These are phyloP conservation scores for Beauveria sp. DNA, from an alignment of 2,329 filamentous ascomycete genomes.

Conservation along the genomic window DNA sequence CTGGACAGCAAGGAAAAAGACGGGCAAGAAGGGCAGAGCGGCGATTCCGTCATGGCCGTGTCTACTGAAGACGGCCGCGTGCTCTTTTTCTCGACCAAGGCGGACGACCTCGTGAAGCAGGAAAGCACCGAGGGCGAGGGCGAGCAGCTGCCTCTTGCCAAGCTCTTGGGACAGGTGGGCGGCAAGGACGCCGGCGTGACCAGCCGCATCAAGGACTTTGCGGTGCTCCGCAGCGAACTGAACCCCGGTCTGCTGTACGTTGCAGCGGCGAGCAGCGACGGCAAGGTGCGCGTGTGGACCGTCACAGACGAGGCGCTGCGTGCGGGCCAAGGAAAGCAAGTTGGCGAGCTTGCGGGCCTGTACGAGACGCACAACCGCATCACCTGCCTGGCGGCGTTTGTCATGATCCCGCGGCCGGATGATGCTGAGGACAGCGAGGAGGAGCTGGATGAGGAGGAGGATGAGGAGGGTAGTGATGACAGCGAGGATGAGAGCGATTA, in stretches of 20 bases:
- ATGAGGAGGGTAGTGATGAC: constrained; percentile 27
- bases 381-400: constrained; percentile 78
- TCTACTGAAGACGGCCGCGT: constrained; percentile 88
- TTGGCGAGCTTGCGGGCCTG: constrained; percentile 63
- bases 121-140: constrained; percentile 26
- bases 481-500: constrained; percentile 25
- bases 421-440: constrained; percentile 52
- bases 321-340: constrained; percentile 21
- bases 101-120: constrained; percentile 33
- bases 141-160: constrained; percentile 46
- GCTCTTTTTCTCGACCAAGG: constrained; percentile 68
- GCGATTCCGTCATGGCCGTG: constrained; percentile 54
- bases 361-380: constrained; percentile 85
- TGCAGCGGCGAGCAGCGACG: constrained; percentile 76
- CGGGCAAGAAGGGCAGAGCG: background rate
- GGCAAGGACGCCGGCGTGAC: constrained; percentile 60
- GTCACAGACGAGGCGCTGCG: constrained; percentile 38
- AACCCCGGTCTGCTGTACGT: constrained; percentile 43
- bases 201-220: constrained; percentile 83
- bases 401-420: constrained; percentile 66
- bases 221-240: constrained; percentile 43
- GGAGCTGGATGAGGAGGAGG: constrained; percentile 33
- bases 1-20: constrained; percentile 19
- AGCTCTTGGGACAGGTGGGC: constrained; percentile 68
- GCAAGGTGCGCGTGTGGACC: constrained; percentile 71